phyloP scores from a whole-genome alignment of 495 filamentous ascomycete species.

The Elasticomyces elasticus region DNA sequence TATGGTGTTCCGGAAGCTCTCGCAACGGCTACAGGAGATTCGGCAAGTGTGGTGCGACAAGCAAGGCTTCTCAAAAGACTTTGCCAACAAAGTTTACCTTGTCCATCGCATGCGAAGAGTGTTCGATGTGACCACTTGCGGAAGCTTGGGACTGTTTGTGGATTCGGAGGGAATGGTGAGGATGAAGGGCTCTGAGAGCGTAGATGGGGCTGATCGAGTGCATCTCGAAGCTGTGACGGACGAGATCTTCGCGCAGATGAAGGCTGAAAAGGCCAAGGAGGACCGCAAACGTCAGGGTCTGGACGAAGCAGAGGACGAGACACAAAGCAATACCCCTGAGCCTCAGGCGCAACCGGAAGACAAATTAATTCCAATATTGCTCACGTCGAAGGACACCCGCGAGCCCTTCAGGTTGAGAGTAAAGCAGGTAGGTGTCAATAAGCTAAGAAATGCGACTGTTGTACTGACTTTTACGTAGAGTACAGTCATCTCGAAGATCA shows the following conservation, averaged over 20 bases:
- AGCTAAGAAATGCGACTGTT: no score
- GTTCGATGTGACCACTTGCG: slow-evolving; percentile 63
- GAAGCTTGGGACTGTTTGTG: slow-evolving; percentile 49
- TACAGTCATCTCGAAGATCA: slow-evolving; percentile 46
- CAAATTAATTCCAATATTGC: slow-evolving; percentile 41
- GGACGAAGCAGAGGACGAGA: slow-evolving; percentile 26
- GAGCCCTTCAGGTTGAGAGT: slow-evolving; percentile 50
- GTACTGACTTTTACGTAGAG: slow-evolving; percentile 35
- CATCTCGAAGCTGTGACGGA: slow-evolving; percentile 68
- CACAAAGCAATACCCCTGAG: slow-evolving; percentile 24
- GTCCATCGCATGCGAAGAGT: slow-evolving; percentile 69
- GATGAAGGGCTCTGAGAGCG: slow-evolving; percentile 27
- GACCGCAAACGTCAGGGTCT: slow-evolving; percentile 18
- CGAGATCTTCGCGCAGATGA: slow-evolving; percentile 31
- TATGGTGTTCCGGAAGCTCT: slow-evolving; percentile 56
- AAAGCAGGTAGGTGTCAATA: slow-evolving; percentile 40
- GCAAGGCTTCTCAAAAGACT: slow-evolving; percentile 42
- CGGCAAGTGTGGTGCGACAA: slow-evolving; percentile 56
- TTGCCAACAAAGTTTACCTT: slow-evolving; percentile 51
- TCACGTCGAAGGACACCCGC: slow-evolving; percentile 46
- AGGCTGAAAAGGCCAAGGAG: slow-evolving; percentile 32
- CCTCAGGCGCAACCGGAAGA: slow-evolving; percentile 20
- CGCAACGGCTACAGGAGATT: slow-evolving; percentile 55
- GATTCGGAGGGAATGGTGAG: slow-evolving; percentile 32
- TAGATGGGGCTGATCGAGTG: slow-evolving; percentile 26